Conservation (phyloP, 129 eudicot species). For the Ambrosia artemisiifolia region DNA sequence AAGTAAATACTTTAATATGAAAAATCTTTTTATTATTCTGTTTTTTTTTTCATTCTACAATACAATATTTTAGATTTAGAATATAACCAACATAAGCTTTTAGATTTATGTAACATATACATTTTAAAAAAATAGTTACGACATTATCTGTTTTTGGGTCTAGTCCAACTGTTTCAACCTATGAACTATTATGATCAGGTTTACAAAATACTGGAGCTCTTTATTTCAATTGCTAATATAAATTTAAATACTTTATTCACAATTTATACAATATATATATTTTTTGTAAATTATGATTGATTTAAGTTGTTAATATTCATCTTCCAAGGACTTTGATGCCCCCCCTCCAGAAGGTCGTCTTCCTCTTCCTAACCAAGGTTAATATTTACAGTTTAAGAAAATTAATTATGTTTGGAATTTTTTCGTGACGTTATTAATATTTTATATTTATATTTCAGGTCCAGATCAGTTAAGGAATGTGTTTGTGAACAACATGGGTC, state of each 20-base stretch:
- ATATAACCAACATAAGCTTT: no score
- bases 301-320: not conserved
- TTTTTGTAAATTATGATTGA: not conserved
- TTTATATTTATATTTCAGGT: slow-evolving; percentile 37
- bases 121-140: no score
- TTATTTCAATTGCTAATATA: not conserved
- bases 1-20: no score
- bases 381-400: not conserved
- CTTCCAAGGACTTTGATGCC: slow-evolving; percentile 51
- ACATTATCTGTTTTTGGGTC: no score
- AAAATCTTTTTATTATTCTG: no score
- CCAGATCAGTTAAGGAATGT: slow-evolving; percentile 66
- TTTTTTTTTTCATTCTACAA: no score
- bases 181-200: no score
- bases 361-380: slow-evolving; percentile 82
- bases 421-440: no score
- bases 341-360: slow-evolving; percentile 86
- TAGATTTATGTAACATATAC: not conserved
- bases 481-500: slow-evolving; percentile 74
- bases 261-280: not conserved
- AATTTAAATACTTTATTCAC: not conserved
- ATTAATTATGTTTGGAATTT: no score
- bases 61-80: no score
- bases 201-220: no score
- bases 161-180: no score